A percentile compares a stretch with the other conserved stretches of the same genome.
Conservation (phyloP, 225 moss, liverwort and hornwort genomes). For the Marchantia polymorpha region DNA sequence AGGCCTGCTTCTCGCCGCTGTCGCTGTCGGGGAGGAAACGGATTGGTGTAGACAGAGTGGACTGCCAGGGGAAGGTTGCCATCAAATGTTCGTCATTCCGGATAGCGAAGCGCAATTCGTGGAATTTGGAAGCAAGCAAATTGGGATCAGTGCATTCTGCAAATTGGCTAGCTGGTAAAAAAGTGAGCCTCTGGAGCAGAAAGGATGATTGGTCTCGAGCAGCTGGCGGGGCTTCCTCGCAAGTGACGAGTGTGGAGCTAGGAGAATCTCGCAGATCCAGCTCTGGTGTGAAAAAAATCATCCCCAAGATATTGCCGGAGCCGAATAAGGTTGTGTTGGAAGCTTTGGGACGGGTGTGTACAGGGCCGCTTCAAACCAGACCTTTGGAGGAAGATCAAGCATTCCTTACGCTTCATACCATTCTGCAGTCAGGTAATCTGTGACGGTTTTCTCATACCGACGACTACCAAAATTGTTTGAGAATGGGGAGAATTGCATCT, state of each 20-base stretch:
- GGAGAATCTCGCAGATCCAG: constrained; percentile 13
- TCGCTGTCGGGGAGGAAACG: not conserved
- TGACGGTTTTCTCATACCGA: not conserved
- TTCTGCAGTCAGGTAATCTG: constrained; percentile 61
- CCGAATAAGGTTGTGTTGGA: constrained; percentile 67
- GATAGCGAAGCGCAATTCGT: not conserved
- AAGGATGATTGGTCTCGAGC: constrained; percentile 8
- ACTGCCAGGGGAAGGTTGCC: constrained; percentile 9
- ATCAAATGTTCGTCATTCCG: not conserved
- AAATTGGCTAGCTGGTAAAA: constrained; percentile 12
- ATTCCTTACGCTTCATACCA: constrained; percentile 58
- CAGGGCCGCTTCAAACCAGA: constrained; percentile 72
- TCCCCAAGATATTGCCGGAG: constrained; percentile 49
- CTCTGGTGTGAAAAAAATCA: constrained; percentile 23
- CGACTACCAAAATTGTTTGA: not conserved
- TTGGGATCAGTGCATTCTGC: not conserved
- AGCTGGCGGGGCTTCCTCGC: constrained; percentile 8
- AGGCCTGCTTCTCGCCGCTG: constrained; percentile 8
- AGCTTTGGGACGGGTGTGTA: constrained; percentile 75
- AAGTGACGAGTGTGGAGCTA: constrained; percentile 27
- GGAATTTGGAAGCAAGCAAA: constrained; percentile 3
- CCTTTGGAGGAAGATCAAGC: constrained; percentile 71
- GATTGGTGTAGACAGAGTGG: constrained; percentile 1
- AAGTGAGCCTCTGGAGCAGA: not conserved
- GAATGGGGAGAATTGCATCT: not conserved